These are phyloP conservation scores for Spatholobus suberectus DNA, from an alignment of 306 rosid species.

Conservation along the genomic window DNA sequence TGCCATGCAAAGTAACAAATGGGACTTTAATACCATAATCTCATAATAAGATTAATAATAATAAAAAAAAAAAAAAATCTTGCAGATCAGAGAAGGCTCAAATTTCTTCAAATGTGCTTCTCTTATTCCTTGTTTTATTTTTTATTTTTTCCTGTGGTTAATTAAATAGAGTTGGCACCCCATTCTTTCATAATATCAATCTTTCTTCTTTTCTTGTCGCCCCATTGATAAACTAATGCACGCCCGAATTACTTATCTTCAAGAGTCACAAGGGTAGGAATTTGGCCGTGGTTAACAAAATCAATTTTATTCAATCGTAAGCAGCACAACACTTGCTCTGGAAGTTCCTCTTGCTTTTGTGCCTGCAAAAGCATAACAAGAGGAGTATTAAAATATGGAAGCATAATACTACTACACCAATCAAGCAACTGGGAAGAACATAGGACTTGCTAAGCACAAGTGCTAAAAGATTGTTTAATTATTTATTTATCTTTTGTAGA, in stretches of 20 bases:
- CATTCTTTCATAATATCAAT: conserved; percentile 6
- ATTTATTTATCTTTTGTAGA: not conserved
- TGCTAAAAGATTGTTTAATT: not conserved
- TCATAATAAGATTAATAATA: not conserved
- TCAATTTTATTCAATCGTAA: conserved; percentile 80
- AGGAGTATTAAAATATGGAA: not conserved
- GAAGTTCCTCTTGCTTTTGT: conserved; percentile 89
- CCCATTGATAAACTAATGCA: not conserved
- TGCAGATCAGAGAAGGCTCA: not conserved
- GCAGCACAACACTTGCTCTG: conserved; percentile 87
- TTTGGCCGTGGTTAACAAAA: conserved; percentile 80
- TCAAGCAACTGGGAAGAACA: not conserved
- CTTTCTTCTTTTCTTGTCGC: not conserved
- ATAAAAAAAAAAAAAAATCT: not conserved
- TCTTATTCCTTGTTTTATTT: not conserved
- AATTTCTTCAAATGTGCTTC: not conserved
- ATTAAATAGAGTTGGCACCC: conserved; percentile 2
- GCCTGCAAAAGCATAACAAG: conserved; percentile 57
- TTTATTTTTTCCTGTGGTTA: not conserved
- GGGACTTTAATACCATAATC: not conserved
- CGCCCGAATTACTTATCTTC: conserved; percentile 42
- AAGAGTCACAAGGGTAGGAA: conserved; percentile 70
- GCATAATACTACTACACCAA: not conserved
- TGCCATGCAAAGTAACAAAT: not conserved
- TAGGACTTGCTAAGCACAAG: not conserved